phyloP scores from a whole-genome alignment of 2,329 filamentous ascomycete genomes.

The Colletotrichum coccodes region DNA sequence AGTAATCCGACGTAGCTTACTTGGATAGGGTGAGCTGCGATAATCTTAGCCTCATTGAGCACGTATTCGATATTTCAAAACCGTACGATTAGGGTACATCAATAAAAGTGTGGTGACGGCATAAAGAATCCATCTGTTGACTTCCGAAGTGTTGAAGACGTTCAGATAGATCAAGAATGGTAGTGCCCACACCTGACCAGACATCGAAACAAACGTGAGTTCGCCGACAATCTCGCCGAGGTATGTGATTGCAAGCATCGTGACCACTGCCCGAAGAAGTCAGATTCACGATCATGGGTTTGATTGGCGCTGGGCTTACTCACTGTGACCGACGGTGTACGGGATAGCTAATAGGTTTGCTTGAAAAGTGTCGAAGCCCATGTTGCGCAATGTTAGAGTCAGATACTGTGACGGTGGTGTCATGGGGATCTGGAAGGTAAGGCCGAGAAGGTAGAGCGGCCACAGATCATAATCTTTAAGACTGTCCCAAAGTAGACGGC shows the following conservation, averaged over 20 bases:
- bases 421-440: constrained; percentile 64
- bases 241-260: constrained; percentile 56
- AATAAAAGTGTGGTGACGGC: constrained; percentile 46
- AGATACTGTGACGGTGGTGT: constrained; percentile 62
- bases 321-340: constrained; percentile 48
- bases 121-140: constrained; percentile 47
- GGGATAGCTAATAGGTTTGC: constrained; percentile 74
- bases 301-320: background rate
- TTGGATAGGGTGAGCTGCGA: constrained; percentile 55
- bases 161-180: constrained; percentile 65
- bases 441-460: constrained; percentile 64
- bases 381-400: constrained; percentile 64
- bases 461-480: constrained; percentile 60
- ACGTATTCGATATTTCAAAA: constrained; percentile 39
- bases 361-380: constrained; percentile 70
- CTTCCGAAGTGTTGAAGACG: constrained; percentile 41
- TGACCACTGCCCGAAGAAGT: constrained; percentile 45
- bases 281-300: constrained; percentile 8
- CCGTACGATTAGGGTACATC: constrained; percentile 44
- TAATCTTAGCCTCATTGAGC: constrained; percentile 45
- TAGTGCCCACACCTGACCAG: constrained; percentile 67
- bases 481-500: constrained; percentile 59
- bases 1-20: background rate
- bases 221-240: constrained; percentile 57
- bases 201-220: constrained; percentile 56